Percentiles rank a stretch among this genome's conserved stretches.
Conservation (phyloP, 202 grass and related monocot species). For the Musa balbisiana region DNA sequence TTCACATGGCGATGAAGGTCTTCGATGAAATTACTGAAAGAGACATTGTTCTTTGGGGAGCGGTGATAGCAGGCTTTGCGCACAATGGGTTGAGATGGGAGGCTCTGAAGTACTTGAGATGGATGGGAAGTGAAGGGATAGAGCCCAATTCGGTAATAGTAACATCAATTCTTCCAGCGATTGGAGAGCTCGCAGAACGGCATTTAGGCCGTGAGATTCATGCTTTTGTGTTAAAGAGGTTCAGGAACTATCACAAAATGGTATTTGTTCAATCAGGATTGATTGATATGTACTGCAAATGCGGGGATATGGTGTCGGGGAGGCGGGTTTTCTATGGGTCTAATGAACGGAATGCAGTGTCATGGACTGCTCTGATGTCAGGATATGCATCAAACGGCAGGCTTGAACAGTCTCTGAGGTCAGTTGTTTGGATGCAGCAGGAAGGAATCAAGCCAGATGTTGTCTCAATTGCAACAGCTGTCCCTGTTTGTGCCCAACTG, state of each 20-base stretch:
- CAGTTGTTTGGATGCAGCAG: slow-evolving; percentile 87
- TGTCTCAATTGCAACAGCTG: slow-evolving; percentile 57
- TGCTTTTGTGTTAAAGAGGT: slow-evolving; percentile 62
- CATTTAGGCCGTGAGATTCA: slow-evolving; percentile 85
- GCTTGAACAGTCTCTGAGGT: slow-evolving; percentile 66
- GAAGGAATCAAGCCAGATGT: slow-evolving; percentile 67
- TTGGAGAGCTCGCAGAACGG: slow-evolving; percentile 39
- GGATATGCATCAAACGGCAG: slow-evolving; percentile 77
- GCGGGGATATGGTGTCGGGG: slow-evolving; percentile 62
- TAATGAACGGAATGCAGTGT: slow-evolving; percentile 58
- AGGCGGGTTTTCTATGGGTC: slow-evolving; percentile 68
- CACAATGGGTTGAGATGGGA: slow-evolving; percentile 77
- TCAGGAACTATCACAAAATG: slow-evolving; percentile 37
- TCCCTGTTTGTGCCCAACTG: slow-evolving; percentile 69
- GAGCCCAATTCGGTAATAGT: slow-evolving; percentile 68
- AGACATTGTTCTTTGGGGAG: slow-evolving; percentile 73
- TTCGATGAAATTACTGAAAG: slow-evolving; percentile 78
- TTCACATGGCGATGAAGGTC: slow-evolving; percentile 58
- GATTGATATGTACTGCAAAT: slow-evolving; percentile 94
- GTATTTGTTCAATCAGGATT: slow-evolving; percentile 58
- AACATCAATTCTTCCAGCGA: slow-evolving; percentile 48
- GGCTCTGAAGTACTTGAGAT: slow-evolving; percentile 65
- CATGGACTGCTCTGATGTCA: slow-evolving; percentile 81
- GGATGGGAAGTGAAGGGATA: slow-evolving; percentile 55
- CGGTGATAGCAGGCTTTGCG: slow-evolving; percentile 60